phyloP scores from a whole-genome alignment of 73 alveolate species.

The Durusdinium trenchii region DNA sequence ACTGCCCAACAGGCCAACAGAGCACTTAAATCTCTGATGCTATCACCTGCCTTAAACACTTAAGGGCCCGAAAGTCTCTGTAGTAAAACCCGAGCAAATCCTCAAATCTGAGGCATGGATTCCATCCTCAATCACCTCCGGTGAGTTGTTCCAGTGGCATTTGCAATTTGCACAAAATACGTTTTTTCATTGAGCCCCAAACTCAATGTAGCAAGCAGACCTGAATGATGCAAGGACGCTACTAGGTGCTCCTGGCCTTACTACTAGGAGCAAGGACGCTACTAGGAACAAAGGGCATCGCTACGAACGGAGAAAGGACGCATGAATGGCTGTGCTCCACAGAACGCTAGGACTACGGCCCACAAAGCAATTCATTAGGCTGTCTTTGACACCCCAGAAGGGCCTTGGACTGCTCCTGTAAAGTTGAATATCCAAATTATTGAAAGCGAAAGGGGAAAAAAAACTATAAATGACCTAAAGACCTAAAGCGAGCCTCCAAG shows the following conservation, averaged over 20 bases:
- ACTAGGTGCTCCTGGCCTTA: not conserved
- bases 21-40: too few species aligned
- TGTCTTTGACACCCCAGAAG: constrained; percentile 11
- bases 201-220: not conserved
- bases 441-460: too few species aligned
- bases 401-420: constrained; percentile 35
- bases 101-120: too few species aligned
- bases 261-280: not conserved
- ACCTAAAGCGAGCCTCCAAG: not conserved
- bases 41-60: too few species aligned
- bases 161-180: too few species aligned
- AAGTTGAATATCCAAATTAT: too few species aligned
- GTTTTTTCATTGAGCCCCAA: not conserved
- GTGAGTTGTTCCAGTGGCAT: too few species aligned
- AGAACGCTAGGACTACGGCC: not conserved
- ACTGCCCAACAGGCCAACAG: too few species aligned
- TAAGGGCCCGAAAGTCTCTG: too few species aligned
- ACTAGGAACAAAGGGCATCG: not conserved
- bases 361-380: not conserved
- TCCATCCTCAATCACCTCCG: too few species aligned
- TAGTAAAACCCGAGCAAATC: too few species aligned
- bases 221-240: not conserved
- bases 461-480: too few species aligned
- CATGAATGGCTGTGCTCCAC: not conserved
- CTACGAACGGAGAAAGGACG: not conserved